Base-by-base conservation (phyloP, 495 filamentous ascomycete species). In the Cercophora scortea region DNA sequence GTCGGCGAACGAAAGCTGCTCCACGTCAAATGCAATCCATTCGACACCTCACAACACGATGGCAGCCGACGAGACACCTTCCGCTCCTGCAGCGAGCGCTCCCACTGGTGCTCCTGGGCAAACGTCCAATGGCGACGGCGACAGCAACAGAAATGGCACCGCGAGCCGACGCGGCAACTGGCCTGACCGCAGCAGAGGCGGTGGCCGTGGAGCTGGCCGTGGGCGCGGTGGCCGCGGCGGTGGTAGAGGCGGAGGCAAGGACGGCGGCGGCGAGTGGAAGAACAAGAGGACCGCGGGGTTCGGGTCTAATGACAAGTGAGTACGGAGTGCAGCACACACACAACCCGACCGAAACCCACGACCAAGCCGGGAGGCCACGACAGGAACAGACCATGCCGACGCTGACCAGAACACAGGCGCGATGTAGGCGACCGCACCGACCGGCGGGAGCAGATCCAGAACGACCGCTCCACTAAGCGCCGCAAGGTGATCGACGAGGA, bases 361-460 rank as follows among this genome's bases (percentile, higher is more conserved):
- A 25, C 25, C 25, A 25, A 25, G 25, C 25, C 25, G 5, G 25
- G 2, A 25, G 5, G 25, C 25, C 25, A 25, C 25, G 25, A 25
- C 25, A 25, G 25, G 25, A 25, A 25, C 25, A 5, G 2, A 25
- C 25, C 2, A 62, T 60, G 61, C 59, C 61, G 58, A 67, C 62
- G 43, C 61, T 65, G 54, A 65, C 58, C 35, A 61, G 58, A 12
- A 4, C 13, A 4, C 52, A 45, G 17, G n/a, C 11, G 5, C 43
- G 43, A 32, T 18, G 13, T 32, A 32, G 46, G 56, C n/a, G 53
- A 59, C 12, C 51, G 57, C 8, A 32, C 50, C 49, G 85, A 88
- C 67, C 83, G 85, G 59, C 75, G 86, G 60, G 74, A 77, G 45
- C 80, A 80, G 42, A 75, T 82, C 55, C 77, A 82, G 32, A 70